phyloP scores from a whole-genome alignment of 2,329 filamentous ascomycete species.

The Penicillium sp. region DNA sequence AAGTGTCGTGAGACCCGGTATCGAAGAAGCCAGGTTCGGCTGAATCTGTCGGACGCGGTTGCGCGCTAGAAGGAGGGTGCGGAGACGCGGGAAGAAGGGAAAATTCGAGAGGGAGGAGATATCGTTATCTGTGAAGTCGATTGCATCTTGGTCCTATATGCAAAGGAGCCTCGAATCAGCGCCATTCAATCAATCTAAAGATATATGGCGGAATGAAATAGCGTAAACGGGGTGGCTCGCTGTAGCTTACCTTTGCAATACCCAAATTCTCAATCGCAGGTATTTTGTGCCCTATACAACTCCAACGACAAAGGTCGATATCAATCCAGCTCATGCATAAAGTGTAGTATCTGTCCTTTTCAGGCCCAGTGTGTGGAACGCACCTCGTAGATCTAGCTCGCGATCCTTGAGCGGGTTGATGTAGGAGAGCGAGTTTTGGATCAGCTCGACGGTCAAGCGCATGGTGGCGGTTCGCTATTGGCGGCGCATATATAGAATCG shows the following conservation, averaged over 20 bases:
- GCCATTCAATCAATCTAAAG: neutral
- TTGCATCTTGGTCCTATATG: conserved; percentile 83
- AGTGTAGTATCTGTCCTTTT: conserved; percentile 98
- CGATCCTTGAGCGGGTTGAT: conserved; percentile 98
- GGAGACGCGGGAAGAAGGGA: conserved; percentile 84
- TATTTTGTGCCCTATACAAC: conserved; percentile 89
- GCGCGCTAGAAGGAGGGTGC: conserved; percentile 83
- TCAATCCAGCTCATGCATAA: conserved; percentile 76
- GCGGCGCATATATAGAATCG: neutral
- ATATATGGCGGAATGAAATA: no score
- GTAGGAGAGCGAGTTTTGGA: conserved; percentile 93
- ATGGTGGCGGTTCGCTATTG: conserved; percentile 57
- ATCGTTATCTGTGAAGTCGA: conserved; percentile 99
- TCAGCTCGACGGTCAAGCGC: conserved; percentile 95
- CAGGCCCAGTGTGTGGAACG: conserved; percentile 60
- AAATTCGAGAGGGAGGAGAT: conserved; percentile 90
- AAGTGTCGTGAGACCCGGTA: conserved; percentile 82
- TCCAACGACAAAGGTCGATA: conserved; percentile 62
- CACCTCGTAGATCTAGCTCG: conserved; percentile 99
- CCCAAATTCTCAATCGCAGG: conserved; percentile 97
- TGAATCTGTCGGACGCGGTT: conserved; percentile 88
- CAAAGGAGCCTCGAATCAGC: neutral
- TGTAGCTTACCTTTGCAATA: conserved; percentile 75
- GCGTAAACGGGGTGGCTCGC: no score
- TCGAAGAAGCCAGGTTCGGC: conserved; percentile 70